Evolutionary conservation across 1,284 basidiomycete genomes (phyloP), one percentile per base, ranked within the genome.

Genomic region (Malassezia obtusa): DNA sequence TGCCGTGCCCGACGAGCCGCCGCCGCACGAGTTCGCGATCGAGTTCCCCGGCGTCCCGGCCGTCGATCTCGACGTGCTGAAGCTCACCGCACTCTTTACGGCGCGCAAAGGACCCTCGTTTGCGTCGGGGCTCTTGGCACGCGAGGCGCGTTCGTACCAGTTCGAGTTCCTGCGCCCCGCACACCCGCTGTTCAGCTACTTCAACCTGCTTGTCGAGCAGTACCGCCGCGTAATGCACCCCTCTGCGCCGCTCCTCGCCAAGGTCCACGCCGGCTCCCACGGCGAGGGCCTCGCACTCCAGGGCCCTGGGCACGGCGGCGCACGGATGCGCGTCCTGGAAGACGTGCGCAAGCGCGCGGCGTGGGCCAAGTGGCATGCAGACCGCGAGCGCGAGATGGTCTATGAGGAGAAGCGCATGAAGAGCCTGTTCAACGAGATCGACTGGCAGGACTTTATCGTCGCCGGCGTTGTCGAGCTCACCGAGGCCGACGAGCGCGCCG

Each of bases 401-500:
- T 87, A 92, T 65, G 87, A 94, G 64, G 83, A 86, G 60, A 90
- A 96, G 73, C 57, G 58, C 46, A 39, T 57, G 60, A 12, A 35
- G 55, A 45, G 40, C 41, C 44, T 49, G n/a, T 40, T 95, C 71
- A 87, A 89, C 43, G 87, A 91, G 72, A 96, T 99, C 69, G 94
- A 98, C 74, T 99, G 94, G 94, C 89, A 98, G 70, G 94, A 98
- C 76, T 98, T 96, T 77, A 89, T 91, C 47, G 89, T 95, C 56
- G 94, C 96, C 15, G 89, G 95, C 72, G 98, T 92, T 19, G 95
- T 98, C 64, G 94, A 98, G 75, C 94, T 98, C 68, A 98, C 94
- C 10, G 83, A 85, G 46, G 85, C 85, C 4, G 94, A 98, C 73
- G 68, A 64, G 30, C 67, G 74, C 38, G 84, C 90, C 25, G 90